Evolutionary conservation across 73 alveolate genomes (phyloP).

Genomic region (Breviolum minutum): DNA sequence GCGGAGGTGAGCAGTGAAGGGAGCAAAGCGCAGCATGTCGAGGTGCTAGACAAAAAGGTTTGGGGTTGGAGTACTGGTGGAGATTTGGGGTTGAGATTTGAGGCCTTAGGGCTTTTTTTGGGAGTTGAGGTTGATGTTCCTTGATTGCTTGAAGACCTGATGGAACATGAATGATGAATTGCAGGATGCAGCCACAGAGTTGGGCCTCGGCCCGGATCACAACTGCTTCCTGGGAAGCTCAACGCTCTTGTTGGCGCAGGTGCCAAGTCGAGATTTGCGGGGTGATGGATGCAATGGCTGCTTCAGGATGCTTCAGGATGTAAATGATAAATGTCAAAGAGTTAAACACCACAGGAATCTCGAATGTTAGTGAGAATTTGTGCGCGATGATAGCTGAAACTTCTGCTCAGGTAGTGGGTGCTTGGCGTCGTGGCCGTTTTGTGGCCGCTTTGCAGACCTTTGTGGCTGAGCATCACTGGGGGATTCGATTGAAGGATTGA

Average conservation of each 20-base stretch:
- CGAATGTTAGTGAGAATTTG: no score
- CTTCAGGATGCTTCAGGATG: no score
- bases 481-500: not conserved
- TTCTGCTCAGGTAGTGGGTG: slow-evolving; percentile 44
- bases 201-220: slow-evolving; percentile 63
- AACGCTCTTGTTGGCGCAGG: slow-evolving; percentile 72
- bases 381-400: no score
- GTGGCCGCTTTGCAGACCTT: slow-evolving; percentile 91
- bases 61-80: not conserved
- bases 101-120: not conserved
- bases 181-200: slow-evolving; percentile 60
- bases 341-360: no score
- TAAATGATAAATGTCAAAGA: no score
- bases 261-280: not conserved
- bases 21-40: slow-evolving; percentile 23
- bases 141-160: not conserved
- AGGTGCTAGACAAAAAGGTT: not conserved
- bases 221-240: slow-evolving; percentile 84
- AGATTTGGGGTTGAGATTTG: not conserved
- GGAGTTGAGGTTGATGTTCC: not conserved
- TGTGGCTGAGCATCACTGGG: not conserved
- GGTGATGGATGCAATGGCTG: no score
- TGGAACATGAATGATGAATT: not conserved
- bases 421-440: slow-evolving; percentile 95
- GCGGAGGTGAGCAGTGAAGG: slow-evolving; percentile 77